Evolutionary conservation across 2,329 filamentous ascomycete genomes (phyloP).

Genomic region (Chaetoscypha palmicola): DNA sequence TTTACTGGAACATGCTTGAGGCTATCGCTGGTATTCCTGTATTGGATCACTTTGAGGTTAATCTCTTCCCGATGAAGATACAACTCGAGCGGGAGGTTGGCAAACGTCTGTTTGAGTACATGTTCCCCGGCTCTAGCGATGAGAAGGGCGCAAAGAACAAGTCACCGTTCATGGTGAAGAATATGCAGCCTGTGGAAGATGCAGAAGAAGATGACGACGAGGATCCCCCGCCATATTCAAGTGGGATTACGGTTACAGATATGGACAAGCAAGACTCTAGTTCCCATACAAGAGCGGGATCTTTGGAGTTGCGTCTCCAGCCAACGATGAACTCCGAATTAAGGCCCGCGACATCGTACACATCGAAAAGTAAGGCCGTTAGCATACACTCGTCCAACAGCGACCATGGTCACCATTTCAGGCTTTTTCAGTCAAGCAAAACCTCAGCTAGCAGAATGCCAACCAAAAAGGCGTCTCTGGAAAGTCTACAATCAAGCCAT

Average conservation of each 20-base stretch:
- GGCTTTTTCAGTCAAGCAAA: conserved; percentile 36
- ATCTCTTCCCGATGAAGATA: conserved; percentile 85
- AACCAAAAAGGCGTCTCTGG: conserved; percentile 28
- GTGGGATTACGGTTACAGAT: conserved; percentile 16
- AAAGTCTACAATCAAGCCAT: conserved; percentile 26
- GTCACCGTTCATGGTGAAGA: conserved; percentile 53
- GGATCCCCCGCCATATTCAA: conserved; percentile 29
- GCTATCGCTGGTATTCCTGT: conserved; percentile 96
- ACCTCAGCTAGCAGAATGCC: conserved; percentile 19
- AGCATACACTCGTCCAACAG: conserved; percentile 24
- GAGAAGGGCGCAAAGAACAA: conserved; percentile 42
- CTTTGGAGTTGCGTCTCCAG: conserved; percentile 73
- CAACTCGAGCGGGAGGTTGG: conserved; percentile 90
- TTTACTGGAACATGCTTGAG: conserved; percentile 98
- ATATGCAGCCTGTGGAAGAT: conserved; percentile 37
- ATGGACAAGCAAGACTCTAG: conserved; percentile 41
- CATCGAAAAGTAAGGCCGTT: conserved; percentile 20
- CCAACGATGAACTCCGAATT: conserved; percentile 65
- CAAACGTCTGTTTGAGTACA: conserved; percentile 91
- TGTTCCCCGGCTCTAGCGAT: conserved; percentile 73
- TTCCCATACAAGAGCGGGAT: conserved; percentile 59
- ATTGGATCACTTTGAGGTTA: conserved; percentile 94
- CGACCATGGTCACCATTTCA: conserved; percentile 34
- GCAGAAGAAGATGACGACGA: conserved; percentile 29
- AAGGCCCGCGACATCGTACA: conserved; percentile 20